Evolutionary conservation across 305 asterid species (phyloP), one percentile per base, ranked within the genome.

Genomic region (Caryopteris hybrid): DNA sequence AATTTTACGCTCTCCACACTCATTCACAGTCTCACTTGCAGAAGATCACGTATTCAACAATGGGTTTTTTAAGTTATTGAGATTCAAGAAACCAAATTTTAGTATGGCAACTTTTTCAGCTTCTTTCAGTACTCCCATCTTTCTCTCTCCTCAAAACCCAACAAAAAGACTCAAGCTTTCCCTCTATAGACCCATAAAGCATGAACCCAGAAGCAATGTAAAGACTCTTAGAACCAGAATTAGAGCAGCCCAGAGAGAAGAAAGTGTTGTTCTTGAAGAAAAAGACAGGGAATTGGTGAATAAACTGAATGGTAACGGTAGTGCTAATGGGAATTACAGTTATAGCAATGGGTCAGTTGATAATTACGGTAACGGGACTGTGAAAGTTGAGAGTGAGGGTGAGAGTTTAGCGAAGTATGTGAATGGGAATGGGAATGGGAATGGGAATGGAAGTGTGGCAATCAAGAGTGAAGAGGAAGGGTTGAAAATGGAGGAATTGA

Each of bases 201-300:
- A 55, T 60, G 65, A 31, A 56, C 68, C 64, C 48, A 77, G 68
- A 62, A 45, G 59, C 74, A 45, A 60, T 38, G 34, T 17, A 18
- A 72, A 8, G 76, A 48, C 21, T 80, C 67, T 43, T 58, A 73
- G 76, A 17, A 33, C 68, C 53, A 74, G 84, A 74, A 76, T 87
- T 17, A 78, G 65, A 53, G 88, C 93, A 9, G 78, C 73, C 10
- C 76, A 72, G 64, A 81, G 90, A 53, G 96, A 82, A 34, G 96
- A 83, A 58, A 79, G 68, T 51, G 83, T 53, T 21, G 83, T 83
- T 73, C 78, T 89, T 74, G 95, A 88, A 25, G 96, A 76, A 36
- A 83, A 74, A 36, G 92, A 87, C 21, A 76, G 51, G 2, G 93
- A 82, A 60, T 76, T 83, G 61, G 64, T 20, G 31, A 69, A 54